phyloP scores from a whole-genome alignment of 371 early-diverging fungal species.

The Nematocida ironsii region DNA sequence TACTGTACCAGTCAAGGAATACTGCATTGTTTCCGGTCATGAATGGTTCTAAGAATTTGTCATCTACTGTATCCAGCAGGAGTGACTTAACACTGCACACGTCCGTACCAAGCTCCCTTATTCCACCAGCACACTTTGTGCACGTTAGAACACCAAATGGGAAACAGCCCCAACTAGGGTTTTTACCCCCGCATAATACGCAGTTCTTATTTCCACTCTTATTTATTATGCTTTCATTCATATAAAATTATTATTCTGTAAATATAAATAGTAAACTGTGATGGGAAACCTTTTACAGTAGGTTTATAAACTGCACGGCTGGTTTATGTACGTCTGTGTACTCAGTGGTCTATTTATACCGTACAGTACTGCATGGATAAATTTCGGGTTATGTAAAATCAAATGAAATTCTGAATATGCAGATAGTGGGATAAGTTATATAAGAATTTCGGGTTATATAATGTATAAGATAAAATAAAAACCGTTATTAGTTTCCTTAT shows the following conservation, averaged over 20 bases:
- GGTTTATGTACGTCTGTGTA: no score
- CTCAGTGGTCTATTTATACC: no score
- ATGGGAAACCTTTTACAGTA: no score
- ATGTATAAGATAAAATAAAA: no score
- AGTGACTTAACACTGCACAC: constrained; percentile 46
- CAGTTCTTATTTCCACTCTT: constrained; percentile 52
- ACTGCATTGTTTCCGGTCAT: constrained; percentile 16
- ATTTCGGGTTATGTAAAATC: no score
- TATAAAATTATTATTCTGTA: constrained; percentile 23
- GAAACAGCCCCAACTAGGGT: constrained; percentile 55
- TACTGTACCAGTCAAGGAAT: constrained; percentile 46
- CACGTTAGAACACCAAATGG: constrained; percentile 48
- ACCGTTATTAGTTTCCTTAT: no score
- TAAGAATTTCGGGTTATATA: no score
- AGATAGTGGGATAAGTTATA: no score
- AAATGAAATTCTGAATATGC: no score
- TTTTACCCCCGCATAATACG: constrained; percentile 38
- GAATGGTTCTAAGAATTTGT: constrained; percentile 34
- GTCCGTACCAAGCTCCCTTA: constrained; percentile 44
- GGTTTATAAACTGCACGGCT: no score
- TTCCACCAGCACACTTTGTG: constrained; percentile 52
- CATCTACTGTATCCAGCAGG: constrained; percentile 29
- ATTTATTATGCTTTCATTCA: constrained; percentile 39
- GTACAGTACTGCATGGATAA: no score
- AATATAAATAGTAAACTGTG: constrained; percentile 10